Evolutionary conservation across 345 rosid species (phyloP), one percentile per base, ranked within the genome.

Genomic region (Lumnitzera racemosa): DNA sequence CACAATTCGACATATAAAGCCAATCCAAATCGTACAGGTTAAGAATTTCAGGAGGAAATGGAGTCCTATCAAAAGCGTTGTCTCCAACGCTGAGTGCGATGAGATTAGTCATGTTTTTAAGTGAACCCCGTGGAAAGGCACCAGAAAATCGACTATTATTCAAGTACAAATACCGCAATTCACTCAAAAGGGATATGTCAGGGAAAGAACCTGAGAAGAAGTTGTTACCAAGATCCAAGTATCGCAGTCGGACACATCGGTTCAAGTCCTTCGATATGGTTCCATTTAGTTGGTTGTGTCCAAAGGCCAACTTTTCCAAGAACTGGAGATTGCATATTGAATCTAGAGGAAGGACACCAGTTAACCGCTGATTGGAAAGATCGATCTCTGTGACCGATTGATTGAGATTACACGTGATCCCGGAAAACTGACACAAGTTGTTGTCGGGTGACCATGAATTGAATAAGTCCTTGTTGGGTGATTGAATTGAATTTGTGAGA

Each of bases 161-260:
- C 41, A 89, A 24, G 64, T 81, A 73, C 1, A 89, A 74, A 63
- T 66, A 77, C 62, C 76, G 78, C 48, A 92, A 68, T 53, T 80
- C 72, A 47, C 10, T 68, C 9, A 92, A 61, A 59, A 82, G 49
- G 0, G 97, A 75, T 55, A 90, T 55, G 1, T 74, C 81, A 0
- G 96, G 98, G 66, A 92, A 76, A 11, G 70, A 2, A 16, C 96
- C 96, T 0, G 76, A 49, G 66, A 92, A 90, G 15, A 60, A 9
- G 61, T 87, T 87, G 87, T 84, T 85, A 1, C 94, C 96, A 3
- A 92, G 81, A 67, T 92, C 88, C 57, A 92, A 62, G 65, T 89
- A 87, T 41, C 49, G 76, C 15, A 92, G 67, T 27, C 67, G 81
- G 12, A 67, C 63, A 58, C 98, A 92, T 20, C 59, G 76, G 31